These are phyloP conservation scores for Xylaria polymorpha DNA, from an alignment of 2,329 filamentous ascomycete genomes.

Conservation along the genomic window DNA sequence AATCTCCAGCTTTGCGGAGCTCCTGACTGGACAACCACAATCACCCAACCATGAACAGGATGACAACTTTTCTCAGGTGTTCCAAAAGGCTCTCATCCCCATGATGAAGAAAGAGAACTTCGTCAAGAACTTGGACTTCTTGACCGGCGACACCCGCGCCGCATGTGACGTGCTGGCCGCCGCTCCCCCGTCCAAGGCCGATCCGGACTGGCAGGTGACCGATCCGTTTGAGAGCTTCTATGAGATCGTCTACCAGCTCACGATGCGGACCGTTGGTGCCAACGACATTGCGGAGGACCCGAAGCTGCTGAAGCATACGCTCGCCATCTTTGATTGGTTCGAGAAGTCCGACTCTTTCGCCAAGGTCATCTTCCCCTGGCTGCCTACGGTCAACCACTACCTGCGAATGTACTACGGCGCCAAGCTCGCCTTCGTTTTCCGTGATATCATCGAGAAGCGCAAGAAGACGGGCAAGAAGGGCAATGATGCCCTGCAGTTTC, in stretches of 20 bases:
- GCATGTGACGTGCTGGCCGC: slow-evolving; percentile 54
- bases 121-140: slow-evolving; percentile 52
- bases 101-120: slow-evolving; percentile 56
- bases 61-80: slow-evolving; percentile 45
- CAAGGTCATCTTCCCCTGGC: slow-evolving; percentile 64
- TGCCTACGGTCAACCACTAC: slow-evolving; percentile 59
- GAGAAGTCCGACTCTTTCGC: slow-evolving; percentile 57
- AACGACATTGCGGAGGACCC: slow-evolving; percentile 64
- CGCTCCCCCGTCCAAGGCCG: slow-evolving; percentile 28
- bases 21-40: slow-evolving; percentile 41
- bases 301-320: slow-evolving; percentile 54
- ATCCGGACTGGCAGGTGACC: slow-evolving; percentile 51
- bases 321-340: slow-evolving; percentile 60
- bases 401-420: slow-evolving; percentile 58
- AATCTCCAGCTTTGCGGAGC: slow-evolving; percentile 42
- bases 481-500: slow-evolving; percentile 63
- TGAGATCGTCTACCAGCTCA: slow-evolving; percentile 65
- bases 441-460: slow-evolving; percentile 60
- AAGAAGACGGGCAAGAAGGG: slow-evolving; percentile 55
- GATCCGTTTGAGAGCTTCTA: slow-evolving; percentile 67
- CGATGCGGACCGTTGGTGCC: slow-evolving; percentile 65
- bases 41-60: slow-evolving; percentile 28
- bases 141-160: slow-evolving; percentile 57
- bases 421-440: slow-evolving; percentile 61
- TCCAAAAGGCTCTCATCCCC: slow-evolving; percentile 49